Base-by-base conservation (phyloP, 2,329 filamentous ascomycete species). In the Botrytis fabae region DNA sequence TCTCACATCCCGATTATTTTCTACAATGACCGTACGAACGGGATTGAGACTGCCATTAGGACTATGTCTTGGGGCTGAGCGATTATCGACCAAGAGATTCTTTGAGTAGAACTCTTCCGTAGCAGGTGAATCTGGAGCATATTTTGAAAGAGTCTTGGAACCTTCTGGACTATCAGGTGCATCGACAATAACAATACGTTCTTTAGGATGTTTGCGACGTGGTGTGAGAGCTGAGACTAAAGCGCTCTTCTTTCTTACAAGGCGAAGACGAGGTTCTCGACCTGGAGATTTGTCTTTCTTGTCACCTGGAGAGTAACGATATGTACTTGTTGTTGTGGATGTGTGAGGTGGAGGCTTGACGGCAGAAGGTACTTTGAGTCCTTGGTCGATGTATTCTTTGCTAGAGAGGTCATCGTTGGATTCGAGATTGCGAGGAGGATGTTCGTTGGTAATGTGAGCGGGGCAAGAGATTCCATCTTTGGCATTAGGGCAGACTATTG, bases 101-200 rank as follows among this genome's bases (percentile, higher is more conserved):
- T 74, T 76, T 20, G 75, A 78, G 16, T 74, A 74, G 6, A 75
- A 73, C 22, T 79, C 79, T 18, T 79, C 80, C 12, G 75, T 76
- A 3, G 79, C 78, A 16, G 79, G 77, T 1, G 84, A 85, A 76
- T 82, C 82, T 8, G 84, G 80, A 71, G 75, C 76, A 77, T 81
- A 84, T 48, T 79, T 78, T 75, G 83, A 84, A n/a, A 86, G 84
- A 40, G 86, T 84, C 42, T 85, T 85, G 72, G 51, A 60, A 25
- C 20, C 70, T 25, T 83, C 82, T 51, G 85, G 83, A 14, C 83
- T 84, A 20, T 85, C 82, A 4, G 84, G 84, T 75, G 81, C 81
- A 74, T 86, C 83, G 69, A 85, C 81, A 72, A 87, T 81, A 71
- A 85, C 76, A 70, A 84, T 81, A 72, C 85, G 83, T 74, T 87